Conservation (phyloP, 2,329 filamentous ascomycete species). For the Pestalotiopsis sp. region DNA sequence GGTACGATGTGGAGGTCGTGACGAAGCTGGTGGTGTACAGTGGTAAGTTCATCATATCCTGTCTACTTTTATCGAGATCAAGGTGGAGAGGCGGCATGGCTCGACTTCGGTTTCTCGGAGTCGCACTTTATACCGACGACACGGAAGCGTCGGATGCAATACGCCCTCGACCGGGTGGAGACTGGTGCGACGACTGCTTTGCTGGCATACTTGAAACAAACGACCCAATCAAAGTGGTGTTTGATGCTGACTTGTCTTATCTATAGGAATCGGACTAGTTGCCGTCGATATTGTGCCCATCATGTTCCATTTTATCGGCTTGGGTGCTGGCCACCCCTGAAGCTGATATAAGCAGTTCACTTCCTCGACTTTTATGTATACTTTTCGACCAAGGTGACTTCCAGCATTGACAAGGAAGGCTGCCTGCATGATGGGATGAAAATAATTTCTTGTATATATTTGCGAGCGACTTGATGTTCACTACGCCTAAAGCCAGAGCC, state of each 20-base stretch:
- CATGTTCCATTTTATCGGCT: constrained; percentile 43
- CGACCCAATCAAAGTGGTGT: not conserved
- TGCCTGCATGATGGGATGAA: not conserved
- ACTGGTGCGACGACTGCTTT: not conserved
- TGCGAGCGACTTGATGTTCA: not conserved
- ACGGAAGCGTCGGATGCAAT: not conserved
- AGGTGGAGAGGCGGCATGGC: not conserved
- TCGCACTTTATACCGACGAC: not conserved
- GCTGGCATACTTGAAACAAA: not conserved
- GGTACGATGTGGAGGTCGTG: constrained; percentile 98
- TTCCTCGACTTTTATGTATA: no score
- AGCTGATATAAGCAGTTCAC: not conserved
- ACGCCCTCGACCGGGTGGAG: not conserved
- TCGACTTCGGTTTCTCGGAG: not conserved
- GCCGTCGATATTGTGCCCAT: constrained; percentile 46
- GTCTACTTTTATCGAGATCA: not conserved
- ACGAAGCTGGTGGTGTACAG: constrained; percentile 95
- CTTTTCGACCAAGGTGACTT: not conserved
- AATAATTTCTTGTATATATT: not conserved
- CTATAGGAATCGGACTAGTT: constrained; percentile 34
- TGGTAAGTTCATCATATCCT: constrained; percentile 56
- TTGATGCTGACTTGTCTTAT: constrained; percentile 5
- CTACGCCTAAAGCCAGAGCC: not conserved
- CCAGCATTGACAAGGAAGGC: not conserved
- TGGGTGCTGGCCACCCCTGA: constrained; percentile 33